Conservation (phyloP, 2,329 filamentous ascomycete genomes). For the Penicillium corylophilum region DNA sequence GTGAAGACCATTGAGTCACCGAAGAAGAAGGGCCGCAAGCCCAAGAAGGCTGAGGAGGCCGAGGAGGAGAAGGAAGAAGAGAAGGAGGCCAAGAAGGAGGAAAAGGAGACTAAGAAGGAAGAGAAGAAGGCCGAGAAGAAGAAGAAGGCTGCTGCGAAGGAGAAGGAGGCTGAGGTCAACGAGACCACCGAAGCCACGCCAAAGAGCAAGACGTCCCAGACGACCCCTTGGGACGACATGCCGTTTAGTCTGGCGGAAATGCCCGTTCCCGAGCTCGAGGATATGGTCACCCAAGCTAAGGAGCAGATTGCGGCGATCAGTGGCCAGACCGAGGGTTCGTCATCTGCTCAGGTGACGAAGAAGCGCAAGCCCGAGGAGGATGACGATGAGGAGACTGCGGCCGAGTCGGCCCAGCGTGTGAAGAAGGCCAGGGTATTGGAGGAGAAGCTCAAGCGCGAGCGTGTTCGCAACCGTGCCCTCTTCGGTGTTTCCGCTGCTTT, state of each 20-base stretch:
- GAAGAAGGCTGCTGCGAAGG: constrained; percentile 25
- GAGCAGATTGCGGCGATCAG: constrained; percentile 76
- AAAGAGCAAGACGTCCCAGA: constrained; percentile 67
- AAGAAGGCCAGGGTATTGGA: constrained; percentile 74
- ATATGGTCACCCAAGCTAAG: constrained; percentile 83
- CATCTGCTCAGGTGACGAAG: constrained; percentile 43
- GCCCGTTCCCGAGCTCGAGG: constrained; percentile 70
- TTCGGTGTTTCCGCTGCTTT: constrained; percentile 84
- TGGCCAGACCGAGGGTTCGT: constrained; percentile 37
- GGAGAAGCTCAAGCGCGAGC: constrained; percentile 78
- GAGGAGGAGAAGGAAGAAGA: constrained; percentile 56
- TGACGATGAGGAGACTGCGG: constrained; percentile 42
- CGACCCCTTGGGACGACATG: constrained; percentile 73
- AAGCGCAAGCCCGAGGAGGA: constrained; percentile 74
- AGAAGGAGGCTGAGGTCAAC: constrained; percentile 60
- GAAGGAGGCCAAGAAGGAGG: constrained; percentile 50
- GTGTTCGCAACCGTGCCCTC: constrained; percentile 79
- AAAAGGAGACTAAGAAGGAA: constrained; percentile 48
- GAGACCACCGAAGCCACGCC: constrained; percentile 58
- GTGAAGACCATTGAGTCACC: constrained; percentile 19
- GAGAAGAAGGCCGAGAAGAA: constrained; percentile 32
- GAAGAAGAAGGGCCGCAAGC: constrained; percentile 21
- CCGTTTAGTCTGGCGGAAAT: constrained; percentile 66
- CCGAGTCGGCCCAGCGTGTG: constrained; percentile 46
- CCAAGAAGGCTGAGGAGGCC: constrained; percentile 22